A percentile compares a stretch with the other conserved stretches of the same genome.
These are phyloP conservation scores for Acacia crassicarpa DNA, from an alignment of 306 rosid genomes.

Conservation along the genomic window DNA sequence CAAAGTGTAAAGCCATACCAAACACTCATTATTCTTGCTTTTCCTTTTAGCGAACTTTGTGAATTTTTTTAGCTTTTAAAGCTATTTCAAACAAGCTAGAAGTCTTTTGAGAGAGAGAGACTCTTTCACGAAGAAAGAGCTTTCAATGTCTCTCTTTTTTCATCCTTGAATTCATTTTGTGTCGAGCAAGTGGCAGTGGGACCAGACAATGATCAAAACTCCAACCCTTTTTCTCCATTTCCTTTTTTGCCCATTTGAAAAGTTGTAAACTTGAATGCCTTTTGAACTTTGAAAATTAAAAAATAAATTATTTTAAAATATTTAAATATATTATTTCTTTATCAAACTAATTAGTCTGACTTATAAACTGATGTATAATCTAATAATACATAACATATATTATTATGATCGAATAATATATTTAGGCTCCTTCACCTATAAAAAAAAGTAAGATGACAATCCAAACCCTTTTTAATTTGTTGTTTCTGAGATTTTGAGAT, in stretches of 20 bases:
- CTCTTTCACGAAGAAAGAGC: background rate
- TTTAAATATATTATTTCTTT: too few relatives aligned
- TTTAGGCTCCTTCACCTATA: rapidly evolving
- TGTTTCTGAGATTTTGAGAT: background rate
- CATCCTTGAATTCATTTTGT: background rate
- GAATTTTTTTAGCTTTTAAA: too few relatives aligned
- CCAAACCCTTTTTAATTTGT: background rate
- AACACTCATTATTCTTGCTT: too few relatives aligned
- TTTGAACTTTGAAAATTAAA: background rate
- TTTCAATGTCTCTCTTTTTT: background rate
- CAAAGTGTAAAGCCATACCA: too few relatives aligned
- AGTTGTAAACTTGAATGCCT: conserved; percentile 4
- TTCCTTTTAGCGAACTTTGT: too few relatives aligned
- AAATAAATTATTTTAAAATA: too few relatives aligned
- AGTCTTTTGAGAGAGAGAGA: background rate
- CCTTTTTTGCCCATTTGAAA: background rate
- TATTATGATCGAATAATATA: too few relatives aligned
- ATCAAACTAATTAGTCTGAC: rapidly evolving
- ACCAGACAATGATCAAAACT: conserved; percentile 10
- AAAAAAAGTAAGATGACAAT: background rate
- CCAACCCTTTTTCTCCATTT: background rate
- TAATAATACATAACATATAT: too few relatives aligned
- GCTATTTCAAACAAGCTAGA: too few relatives aligned
- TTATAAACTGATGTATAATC: too few relatives aligned
- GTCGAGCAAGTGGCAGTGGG: conserved; percentile 7